Conservation (phyloP, 2,329 filamentous ascomycete genomes). For the Ascosphaera aggregata region DNA sequence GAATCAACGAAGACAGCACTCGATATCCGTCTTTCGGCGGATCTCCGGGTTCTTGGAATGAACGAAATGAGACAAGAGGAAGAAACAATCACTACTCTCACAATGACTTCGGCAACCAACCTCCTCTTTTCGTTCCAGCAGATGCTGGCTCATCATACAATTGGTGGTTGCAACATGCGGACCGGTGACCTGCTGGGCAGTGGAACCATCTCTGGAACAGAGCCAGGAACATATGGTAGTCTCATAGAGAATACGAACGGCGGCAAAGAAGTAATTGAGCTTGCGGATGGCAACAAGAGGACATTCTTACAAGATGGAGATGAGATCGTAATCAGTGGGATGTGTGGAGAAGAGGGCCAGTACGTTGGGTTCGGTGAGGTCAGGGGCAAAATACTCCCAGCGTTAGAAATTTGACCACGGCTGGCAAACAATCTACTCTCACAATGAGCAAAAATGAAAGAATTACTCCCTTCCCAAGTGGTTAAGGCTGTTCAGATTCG, state of each 20-base stretch:
- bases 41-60: constrained; percentile 11
- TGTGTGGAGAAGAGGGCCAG: constrained; percentile 39
- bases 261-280: constrained; percentile 39
- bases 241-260: constrained; percentile 48
- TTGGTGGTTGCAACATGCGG: constrained; percentile 51
- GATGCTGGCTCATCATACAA: constrained; percentile 58
- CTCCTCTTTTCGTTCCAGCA: constrained; percentile 66
- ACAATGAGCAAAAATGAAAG: neutral
- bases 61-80: neutral
- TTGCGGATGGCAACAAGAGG: constrained; percentile 42
- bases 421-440: too few species aligned
- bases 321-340: constrained; percentile 40
- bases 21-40: constrained; percentile 46
- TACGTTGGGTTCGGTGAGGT: constrained; percentile 60
- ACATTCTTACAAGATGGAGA: constrained; percentile 56
- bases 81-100: constrained; percentile 26
- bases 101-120: constrained; percentile 37
- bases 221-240: constrained; percentile 37
- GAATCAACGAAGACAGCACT: constrained; percentile 33
- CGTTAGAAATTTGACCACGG: constrained; percentile 10
- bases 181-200: constrained; percentile 55
- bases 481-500: too few species aligned
- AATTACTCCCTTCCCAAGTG: too few species aligned
- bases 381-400: constrained; percentile 34
- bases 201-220: constrained; percentile 50